These are phyloP conservation scores for Vanrija pseudolonga DNA, from an alignment of 1,284 basidiomycete species.

Conservation along the genomic window DNA sequence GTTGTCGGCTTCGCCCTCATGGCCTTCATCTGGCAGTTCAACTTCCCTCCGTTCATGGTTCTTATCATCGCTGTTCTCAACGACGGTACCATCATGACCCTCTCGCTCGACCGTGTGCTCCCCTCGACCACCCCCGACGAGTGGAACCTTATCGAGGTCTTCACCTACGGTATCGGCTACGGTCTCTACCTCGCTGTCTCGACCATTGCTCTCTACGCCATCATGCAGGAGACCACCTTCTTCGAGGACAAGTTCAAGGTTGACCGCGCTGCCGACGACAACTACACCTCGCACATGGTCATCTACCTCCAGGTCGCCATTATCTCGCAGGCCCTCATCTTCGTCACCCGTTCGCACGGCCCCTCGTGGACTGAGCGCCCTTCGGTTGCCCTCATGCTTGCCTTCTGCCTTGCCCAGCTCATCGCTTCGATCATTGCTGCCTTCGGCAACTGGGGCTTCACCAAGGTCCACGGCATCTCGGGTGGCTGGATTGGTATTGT, in stretches of 20 bases:
- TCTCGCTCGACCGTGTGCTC: conserved; percentile 93
- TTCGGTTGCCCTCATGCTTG: conserved; percentile 78
- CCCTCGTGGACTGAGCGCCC: conserved; percentile 99
- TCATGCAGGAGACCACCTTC: conserved; percentile 83
- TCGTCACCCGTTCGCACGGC: conserved; percentile 90
- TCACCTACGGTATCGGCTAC: conserved; percentile 90
- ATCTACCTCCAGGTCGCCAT: conserved; percentile 87
- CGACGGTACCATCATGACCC: conserved; percentile 98
- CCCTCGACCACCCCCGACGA: conserved; percentile 87
- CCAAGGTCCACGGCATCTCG: conserved; percentile 67
- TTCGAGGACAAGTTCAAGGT: conserved; percentile 87
- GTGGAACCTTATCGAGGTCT: conserved; percentile 96
- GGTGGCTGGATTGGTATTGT: conserved; percentile 96
- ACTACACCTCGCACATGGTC: conserved; percentile 53
- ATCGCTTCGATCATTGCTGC: conserved; percentile 92
- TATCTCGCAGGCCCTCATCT: conserved; percentile 96
- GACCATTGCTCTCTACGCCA: conserved; percentile 75
- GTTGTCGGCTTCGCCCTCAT: conserved; percentile 95
- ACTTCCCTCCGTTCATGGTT: conserved; percentile 99
- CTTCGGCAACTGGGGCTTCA: conserved; percentile 89
- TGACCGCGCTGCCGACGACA: conserved; percentile 46
- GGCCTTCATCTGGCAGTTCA: conserved; percentile 91
- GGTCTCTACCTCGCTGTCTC: conserved; percentile 88
- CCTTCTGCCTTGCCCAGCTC: conserved; percentile 89
- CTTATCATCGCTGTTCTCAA: conserved; percentile 95